A percentile compares a stretch with the other conserved stretches of the same genome.
Conservation (phyloP, 2,329 filamentous ascomycete genomes). For the Aspergillus sp. region DNA sequence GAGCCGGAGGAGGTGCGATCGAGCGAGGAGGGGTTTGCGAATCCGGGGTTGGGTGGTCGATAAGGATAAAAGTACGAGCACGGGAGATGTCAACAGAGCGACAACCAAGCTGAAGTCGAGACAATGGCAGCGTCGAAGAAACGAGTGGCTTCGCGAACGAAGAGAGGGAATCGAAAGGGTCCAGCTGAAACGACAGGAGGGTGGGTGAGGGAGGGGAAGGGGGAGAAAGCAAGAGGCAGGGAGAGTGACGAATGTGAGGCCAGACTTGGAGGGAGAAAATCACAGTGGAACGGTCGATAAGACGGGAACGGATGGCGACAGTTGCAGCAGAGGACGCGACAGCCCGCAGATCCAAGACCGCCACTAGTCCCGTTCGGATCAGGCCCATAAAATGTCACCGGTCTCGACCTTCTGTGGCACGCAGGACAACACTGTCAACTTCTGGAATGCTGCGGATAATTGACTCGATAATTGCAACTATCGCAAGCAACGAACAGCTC, state of each 20-base stretch:
- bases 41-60: conserved; percentile 9
- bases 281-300: conserved; percentile 22
- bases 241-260: conserved; percentile 10
- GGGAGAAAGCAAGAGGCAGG: conserved; percentile 4
- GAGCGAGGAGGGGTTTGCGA: not conserved
- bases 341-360: conserved; percentile 18
- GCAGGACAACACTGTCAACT: not conserved
- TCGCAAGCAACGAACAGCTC: not conserved
- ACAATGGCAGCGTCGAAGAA: not conserved
- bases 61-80: conserved; percentile 7
- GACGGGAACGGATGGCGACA: conserved; percentile 28
- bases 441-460: not conserved
- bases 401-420: not conserved
- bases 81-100: not conserved
- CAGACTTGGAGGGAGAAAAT: conserved; percentile 15
- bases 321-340: conserved; percentile 24
- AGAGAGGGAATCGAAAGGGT: conserved; percentile 22
- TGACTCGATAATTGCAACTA: not conserved
- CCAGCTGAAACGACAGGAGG: conserved; percentile 21
- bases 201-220: not conserved
- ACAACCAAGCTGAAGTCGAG: not conserved
- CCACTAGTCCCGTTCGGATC: conserved; percentile 15
- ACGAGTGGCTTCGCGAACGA: conserved; percentile 20
- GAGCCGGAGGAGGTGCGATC: not conserved
- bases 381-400: not conserved